These are phyloP conservation scores for Chrysosporium keratinophilum DNA, from an alignment of 2,329 filamentous ascomycete genomes.

Conservation along the genomic window DNA sequence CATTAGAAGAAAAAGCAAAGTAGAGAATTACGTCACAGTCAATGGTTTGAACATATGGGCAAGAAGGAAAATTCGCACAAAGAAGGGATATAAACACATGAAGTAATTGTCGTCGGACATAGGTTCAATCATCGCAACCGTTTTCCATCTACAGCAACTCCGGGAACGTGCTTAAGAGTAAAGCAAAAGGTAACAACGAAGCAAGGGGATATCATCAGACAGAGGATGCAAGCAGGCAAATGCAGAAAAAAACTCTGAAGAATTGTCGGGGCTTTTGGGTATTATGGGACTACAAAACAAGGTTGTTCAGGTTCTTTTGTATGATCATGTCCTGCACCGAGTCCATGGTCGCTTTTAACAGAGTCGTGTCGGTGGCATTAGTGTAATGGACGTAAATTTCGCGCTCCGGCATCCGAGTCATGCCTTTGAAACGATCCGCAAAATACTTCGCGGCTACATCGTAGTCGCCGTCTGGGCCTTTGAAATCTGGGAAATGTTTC, in stretches of 20 bases:
- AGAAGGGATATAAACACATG: constrained; percentile 3
- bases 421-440: constrained; percentile 65
- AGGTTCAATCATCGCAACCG: not conserved
- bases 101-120: not conserved
- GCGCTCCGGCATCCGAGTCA: constrained; percentile 54
- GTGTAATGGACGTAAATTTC: constrained; percentile 52
- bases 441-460: constrained; percentile 72
- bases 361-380: constrained; percentile 56
- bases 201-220: not conserved
- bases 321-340: constrained; percentile 83
- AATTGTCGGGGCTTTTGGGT: constrained; percentile 1
- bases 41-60: not conserved
- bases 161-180: not conserved
- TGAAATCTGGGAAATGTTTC: constrained; percentile 69
- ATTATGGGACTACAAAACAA: constrained; percentile 49
- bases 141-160: not conserved
- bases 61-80: not conserved
- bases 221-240: not conserved
- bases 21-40: not conserved
- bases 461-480: constrained; percentile 58
- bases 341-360: constrained; percentile 76
- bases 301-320: constrained; percentile 68
- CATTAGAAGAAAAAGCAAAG: not conserved
- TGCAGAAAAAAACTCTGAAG: not conserved
- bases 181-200: not conserved